These are phyloP conservation scores for Amorphotheca resinae DNA, from an alignment of 495 filamentous ascomycete genomes.

Conservation along the genomic window DNA sequence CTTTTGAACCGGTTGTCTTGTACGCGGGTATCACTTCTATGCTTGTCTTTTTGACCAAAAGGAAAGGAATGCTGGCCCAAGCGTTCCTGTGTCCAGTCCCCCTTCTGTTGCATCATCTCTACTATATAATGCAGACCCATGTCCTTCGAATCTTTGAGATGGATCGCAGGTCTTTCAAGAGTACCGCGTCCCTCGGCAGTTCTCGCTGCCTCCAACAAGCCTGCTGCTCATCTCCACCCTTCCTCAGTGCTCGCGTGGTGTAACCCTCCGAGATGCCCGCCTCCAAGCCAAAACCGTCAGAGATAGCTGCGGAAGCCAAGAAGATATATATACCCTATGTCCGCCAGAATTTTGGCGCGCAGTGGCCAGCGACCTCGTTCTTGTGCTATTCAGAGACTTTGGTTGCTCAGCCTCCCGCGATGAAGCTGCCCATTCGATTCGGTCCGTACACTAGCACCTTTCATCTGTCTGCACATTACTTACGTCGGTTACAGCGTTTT, in stretches of 20 bases:
- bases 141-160: slow-evolving; percentile 1
- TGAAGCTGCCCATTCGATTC: slow-evolving; percentile 6
- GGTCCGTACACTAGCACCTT: slow-evolving; percentile 5
- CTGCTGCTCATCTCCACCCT: background rate
- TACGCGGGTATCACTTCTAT: too few species aligned
- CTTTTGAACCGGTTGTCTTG: too few species aligned
- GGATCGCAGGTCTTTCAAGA: background rate
- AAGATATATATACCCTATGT: slow-evolving; percentile 48
- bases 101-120: background rate
- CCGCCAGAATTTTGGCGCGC: slow-evolving; percentile 32
- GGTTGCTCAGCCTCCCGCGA: background rate
- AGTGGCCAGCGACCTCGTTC: slow-evolving; percentile 35
- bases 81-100: background rate
- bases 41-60: too few species aligned
- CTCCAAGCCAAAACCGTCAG: slow-evolving; percentile 51
- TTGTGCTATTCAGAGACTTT: slow-evolving; percentile 19
- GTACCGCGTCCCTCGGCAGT: background rate
- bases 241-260: background rate
- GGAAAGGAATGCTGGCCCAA: background rate
- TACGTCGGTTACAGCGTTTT: slow-evolving; percentile 17
- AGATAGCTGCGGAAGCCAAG: slow-evolving; percentile 59
- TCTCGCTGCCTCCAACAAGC: background rate
- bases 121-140: slow-evolving; percentile 15
- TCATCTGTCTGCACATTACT: background rate
- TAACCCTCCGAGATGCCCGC: slow-evolving; percentile 36